Percentiles rank a stretch among this genome's conserved stretches.
These are phyloP conservation scores for Botrytis squamosa DNA, from an alignment of 2,329 filamentous ascomycete genomes.

Conservation along the genomic window DNA sequence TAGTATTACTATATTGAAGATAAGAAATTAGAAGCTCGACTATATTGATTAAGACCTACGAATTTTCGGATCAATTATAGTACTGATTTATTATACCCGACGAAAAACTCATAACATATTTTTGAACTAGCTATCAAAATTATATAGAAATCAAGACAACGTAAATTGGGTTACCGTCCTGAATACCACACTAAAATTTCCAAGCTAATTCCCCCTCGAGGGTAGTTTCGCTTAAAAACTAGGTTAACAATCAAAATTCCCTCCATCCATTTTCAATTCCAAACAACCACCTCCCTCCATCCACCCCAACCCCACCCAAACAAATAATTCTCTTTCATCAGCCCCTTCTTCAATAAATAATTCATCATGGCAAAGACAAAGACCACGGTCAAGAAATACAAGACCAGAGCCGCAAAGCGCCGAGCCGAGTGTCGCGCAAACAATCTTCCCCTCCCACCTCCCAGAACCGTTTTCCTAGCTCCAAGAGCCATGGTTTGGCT, in stretches of 20 bases:
- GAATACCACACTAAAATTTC: not conserved
- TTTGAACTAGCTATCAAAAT: too few relatives aligned
- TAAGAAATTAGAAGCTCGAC: too few relatives aligned
- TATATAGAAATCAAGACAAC: too few relatives aligned
- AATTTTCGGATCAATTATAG: accelerated
- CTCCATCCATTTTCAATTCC: not conserved
- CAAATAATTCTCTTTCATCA: not conserved
- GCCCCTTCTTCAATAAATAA: not conserved
- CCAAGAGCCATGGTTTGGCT: accelerated
- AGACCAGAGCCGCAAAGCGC: not conserved
- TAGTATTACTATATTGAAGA: too few relatives aligned
- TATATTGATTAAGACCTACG: too few relatives aligned
- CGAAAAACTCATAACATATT: too few relatives aligned
- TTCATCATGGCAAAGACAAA: not conserved
- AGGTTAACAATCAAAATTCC: not conserved
- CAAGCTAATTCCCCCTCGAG: not conserved
- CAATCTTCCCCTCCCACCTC: not conserved
- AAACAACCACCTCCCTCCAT: not conserved
- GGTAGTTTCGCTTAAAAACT: not conserved
- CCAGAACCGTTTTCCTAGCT: not conserved
- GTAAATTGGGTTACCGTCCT: too few relatives aligned
- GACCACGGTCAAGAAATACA: not conserved
- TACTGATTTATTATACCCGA: too few relatives aligned
- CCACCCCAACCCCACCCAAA: not conserved
- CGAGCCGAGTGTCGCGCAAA: not conserved